A percentile compares a stretch with the other conserved stretches of the same genome.
These are phyloP conservation scores for Camillea tinctor DNA, from an alignment of 2,329 filamentous ascomycete genomes.

Conservation along the genomic window DNA sequence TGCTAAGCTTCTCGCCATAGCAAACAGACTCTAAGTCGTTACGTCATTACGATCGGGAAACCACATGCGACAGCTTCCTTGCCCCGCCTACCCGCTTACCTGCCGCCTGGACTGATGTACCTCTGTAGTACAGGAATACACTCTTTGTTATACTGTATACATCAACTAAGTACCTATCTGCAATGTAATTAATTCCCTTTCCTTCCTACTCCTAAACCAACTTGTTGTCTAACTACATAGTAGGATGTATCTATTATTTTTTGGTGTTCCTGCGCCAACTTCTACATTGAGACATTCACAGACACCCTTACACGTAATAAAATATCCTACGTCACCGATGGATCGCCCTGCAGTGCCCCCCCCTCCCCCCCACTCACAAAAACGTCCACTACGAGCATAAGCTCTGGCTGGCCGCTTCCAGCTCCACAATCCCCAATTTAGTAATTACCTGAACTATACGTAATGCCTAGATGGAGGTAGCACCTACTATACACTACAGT, in stretches of 20 bases:
- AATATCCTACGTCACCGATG: slow-evolving; percentile 19
- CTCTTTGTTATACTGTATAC: background rate
- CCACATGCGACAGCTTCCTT: background rate
- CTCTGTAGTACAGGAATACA: background rate
- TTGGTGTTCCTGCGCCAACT: background rate
- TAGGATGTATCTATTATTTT: too few relatives aligned
- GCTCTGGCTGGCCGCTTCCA: background rate
- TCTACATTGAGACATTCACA: background rate
- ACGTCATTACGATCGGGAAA: background rate
- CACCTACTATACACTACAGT: too few relatives aligned
- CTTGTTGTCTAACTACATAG: too few relatives aligned
- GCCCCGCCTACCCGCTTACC: background rate
- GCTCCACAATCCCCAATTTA: too few relatives aligned
- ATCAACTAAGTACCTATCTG: background rate
- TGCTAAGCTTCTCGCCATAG: background rate
- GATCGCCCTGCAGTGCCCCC: slow-evolving; percentile 17
- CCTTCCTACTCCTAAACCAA: slow-evolving; percentile 18
- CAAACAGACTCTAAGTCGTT: background rate
- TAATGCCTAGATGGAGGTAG: too few relatives aligned
- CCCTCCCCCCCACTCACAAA: too few relatives aligned
- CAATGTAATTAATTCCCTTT: background rate
- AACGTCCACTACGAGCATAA: background rate
- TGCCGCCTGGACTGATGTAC: too few relatives aligned
- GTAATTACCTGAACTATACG: too few relatives aligned
- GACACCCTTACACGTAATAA: background rate